These are phyloP conservation scores for Xerophyta viscosa DNA, from an alignment of 106 monocot species.

Conservation along the genomic window DNA sequence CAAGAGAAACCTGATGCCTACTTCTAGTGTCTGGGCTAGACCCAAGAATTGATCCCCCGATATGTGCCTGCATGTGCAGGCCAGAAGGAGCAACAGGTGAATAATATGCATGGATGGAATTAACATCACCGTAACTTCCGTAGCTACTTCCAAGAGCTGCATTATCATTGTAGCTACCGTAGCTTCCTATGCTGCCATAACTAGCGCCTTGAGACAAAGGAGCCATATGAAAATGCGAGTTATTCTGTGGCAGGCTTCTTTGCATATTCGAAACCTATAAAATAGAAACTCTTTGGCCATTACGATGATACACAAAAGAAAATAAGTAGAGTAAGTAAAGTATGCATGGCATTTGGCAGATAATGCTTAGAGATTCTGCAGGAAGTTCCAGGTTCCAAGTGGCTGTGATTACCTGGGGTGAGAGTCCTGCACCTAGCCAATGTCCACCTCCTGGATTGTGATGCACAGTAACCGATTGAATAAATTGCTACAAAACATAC, in stretches of 20 bases:
- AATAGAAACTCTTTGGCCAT: no score
- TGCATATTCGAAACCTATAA: slow-evolving; percentile 62
- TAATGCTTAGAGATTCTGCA: no score
- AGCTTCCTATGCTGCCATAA: slow-evolving; percentile 83
- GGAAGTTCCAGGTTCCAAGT: no score
- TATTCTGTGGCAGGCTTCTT: slow-evolving; percentile 36
- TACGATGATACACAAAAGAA: no score
- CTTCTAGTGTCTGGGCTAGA: slow-evolving; percentile 66
- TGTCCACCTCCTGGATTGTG: slow-evolving; percentile 85
- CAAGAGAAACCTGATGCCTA: slow-evolving; percentile 49
- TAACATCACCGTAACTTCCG: slow-evolving; percentile 79
- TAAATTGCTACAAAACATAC: slow-evolving; percentile 65
- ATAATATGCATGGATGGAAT: slow-evolving; percentile 42
- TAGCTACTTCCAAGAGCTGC: slow-evolving; percentile 53
- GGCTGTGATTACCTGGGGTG: slow-evolving; percentile 99
- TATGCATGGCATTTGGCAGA: no score
- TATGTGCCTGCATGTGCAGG: slow-evolving; percentile 52
- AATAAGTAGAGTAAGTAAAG: no score
- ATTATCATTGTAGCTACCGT: slow-evolving; percentile 82
- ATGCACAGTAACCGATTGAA: slow-evolving; percentile 60
- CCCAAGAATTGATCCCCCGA: slow-evolving; percentile 61
- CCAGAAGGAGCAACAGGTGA: slow-evolving; percentile 64
- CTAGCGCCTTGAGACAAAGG: slow-evolving; percentile 67
- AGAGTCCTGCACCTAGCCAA: slow-evolving; percentile 83
- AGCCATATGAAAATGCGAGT: slow-evolving; percentile 51